Base-by-base conservation (phyloP, 495 filamentous ascomycete species). In the Penicillium turbatum region DNA sequence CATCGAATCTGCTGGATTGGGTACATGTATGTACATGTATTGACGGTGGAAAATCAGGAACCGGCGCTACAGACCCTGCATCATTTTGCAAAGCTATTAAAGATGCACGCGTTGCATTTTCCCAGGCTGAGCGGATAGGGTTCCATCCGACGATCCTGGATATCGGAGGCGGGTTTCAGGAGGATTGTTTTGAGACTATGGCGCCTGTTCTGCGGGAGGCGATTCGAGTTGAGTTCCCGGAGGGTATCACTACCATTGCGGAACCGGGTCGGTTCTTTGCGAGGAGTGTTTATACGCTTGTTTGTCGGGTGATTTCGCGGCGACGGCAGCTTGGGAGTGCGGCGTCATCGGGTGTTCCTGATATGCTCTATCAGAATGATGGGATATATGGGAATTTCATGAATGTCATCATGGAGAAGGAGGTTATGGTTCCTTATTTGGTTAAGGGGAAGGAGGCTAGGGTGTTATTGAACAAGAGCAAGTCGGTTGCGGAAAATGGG, bases 321-420 rank as follows among this genome's bases (percentile, higher is more conserved):
- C 59, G 69, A 13, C 39, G 59, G 2, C 63, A 64, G 49, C 51
- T 51, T 17, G 53, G 57, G 4, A 45, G n/a, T 39, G 53, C 47
- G 19, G 53, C 48, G 2, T 26, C 26, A 6, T 31, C 38, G 5
- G 38, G 55, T 1, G 27, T 57, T 37, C 61, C 56, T 13, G 60
- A 69, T 19, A 72, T 69, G 68, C 61, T 72, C 9, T 71, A 69
- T 41, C 59, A 63, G 15, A 71, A 70, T 48, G 70, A 72, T 48
- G 70, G 70, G 2, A 43, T 72, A 2, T 72, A 69, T 43, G 64
- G 66, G 15, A 63, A 54, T 41, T 72, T 72, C 39, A 61, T 68
- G 60, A 63, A 65, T 56, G 56, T 62, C 1, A 48, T 62, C 13
- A 61, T 61, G 51, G 66, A 67, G 27, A 58, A 63, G 17, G 60